Base-by-base conservation (phyloP, 2,329 filamentous ascomycete genomes). In the Scedosporium boydii region DNA sequence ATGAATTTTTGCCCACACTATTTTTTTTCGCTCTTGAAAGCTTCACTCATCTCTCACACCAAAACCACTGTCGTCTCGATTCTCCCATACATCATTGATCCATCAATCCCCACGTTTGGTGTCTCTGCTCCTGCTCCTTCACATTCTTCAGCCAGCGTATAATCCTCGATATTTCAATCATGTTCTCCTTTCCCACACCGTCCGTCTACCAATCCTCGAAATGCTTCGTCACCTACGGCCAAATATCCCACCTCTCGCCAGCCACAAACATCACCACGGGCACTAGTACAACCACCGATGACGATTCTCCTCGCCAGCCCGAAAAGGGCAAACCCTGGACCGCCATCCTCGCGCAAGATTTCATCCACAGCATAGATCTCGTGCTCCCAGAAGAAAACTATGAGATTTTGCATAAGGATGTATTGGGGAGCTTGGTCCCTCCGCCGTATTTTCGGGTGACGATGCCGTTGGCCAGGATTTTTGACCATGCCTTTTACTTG, bases 401-500 rank as follows among this genome's bases (percentile, higher is more conserved):
- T 67, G 77, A 82, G 27, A 68, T 78, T 18, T 75, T 90, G 3
- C 77, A 78, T 67, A 71, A 79, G 38, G 81, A 81, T 65, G 69
- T 92, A 16, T 71, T 80, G 6, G 69, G 69, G 14, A 60, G 69
- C 3, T 67, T 67, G 12, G 68, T 67, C 6, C 67, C 68, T 4
- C 79, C 81, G 1, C 66, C 68, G 12, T 96, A 90, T 78, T 83
- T 83, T 38, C 82, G 84, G 64, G 85, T 96, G 2, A 83, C 85
- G 67, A 87, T 96, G 82, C 84, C 85, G 3, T 79, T 96, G 9
- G 81, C 81, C 7, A 86, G 91, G 63, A 71, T 98, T 4, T 72
- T 98, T 1, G 81, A 88, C 41, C 84, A 85, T 1, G 83, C 87
- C 0, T 96, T 97, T 69, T 92, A 96, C 69, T 88, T 84, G n/a